Evolutionary conservation across 148 eudicot genomes (phyloP).

Genomic region (Nepenthes gracilis): DNA sequence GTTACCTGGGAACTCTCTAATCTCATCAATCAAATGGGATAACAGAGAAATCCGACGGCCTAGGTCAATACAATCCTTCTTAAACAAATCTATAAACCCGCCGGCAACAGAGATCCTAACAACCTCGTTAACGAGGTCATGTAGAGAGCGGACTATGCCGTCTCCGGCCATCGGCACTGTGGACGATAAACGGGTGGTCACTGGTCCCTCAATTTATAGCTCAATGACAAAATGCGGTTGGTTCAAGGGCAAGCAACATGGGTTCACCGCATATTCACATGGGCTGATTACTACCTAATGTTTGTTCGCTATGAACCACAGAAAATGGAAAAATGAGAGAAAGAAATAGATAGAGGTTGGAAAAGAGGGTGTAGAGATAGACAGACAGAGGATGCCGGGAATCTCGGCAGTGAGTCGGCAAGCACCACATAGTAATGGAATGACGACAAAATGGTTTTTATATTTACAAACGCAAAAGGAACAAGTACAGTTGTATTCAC

Average conservation of each 20-base stretch:
- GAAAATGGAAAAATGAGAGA: background rate
- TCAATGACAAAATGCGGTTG: too few species aligned
- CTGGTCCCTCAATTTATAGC: too few species aligned
- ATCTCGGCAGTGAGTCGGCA: constrained; percentile 11
- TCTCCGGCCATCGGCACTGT: too few species aligned
- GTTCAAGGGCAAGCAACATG: too few species aligned
- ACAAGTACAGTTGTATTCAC: constrained; percentile 23
- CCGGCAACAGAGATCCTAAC: constrained; percentile 22
- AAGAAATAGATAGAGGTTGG: background rate
- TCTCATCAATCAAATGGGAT: constrained; percentile 66
- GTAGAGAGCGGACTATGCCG: constrained; percentile 15
- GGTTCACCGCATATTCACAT: too few species aligned
- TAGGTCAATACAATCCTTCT: constrained; percentile 69
- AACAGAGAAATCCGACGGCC: constrained; percentile 54
- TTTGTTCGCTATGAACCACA: background rate
- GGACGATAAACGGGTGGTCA: too few species aligned
- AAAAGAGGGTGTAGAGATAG: background rate
- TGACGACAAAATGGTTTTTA: background rate
- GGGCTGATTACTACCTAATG: background rate
- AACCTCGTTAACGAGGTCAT: constrained; percentile 37
- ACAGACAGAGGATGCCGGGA: constrained; percentile 9
- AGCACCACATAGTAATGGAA: background rate
- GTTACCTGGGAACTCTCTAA: constrained; percentile 23
- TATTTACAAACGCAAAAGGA: background rate
- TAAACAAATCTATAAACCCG: constrained; percentile 41